Evolutionary conservation across 2,329 filamentous ascomycete species (phyloP).

Genomic region (Byssothecium circinans): DNA sequence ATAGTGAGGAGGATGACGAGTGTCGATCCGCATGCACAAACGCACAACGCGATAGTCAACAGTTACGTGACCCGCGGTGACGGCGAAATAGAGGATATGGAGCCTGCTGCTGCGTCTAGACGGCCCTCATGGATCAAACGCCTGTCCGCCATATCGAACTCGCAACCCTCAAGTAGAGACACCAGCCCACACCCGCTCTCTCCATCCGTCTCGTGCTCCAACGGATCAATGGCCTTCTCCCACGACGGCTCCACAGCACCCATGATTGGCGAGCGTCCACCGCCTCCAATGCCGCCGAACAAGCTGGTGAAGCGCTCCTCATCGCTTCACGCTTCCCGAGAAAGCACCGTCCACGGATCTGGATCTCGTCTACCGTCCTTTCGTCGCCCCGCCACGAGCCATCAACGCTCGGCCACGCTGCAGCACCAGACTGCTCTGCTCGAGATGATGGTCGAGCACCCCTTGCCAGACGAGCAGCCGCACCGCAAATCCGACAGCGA

Average conservation of each 20-base stretch:
- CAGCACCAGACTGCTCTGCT: slow-evolving; percentile 54
- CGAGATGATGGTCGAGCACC: slow-evolving; percentile 29
- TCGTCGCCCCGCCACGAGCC: slow-evolving; percentile 75
- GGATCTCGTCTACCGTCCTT: slow-evolving; percentile 66
- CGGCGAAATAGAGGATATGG: slow-evolving; percentile 28
- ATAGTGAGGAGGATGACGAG: slow-evolving; percentile 40
- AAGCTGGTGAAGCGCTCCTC: slow-evolving; percentile 76
- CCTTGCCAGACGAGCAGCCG: slow-evolving; percentile 11
- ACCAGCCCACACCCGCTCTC: slow-evolving; percentile 68
- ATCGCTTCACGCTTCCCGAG: slow-evolving; percentile 54
- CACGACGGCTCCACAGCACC: slow-evolving; percentile 61
- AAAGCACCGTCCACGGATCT: slow-evolving; percentile 53
- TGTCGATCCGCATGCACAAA: slow-evolving; percentile 25
- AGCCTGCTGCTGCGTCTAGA: slow-evolving; percentile 32
- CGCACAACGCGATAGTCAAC: slow-evolving; percentile 21
- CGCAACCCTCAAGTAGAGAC: slow-evolving; percentile 63
- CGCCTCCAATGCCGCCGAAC: slow-evolving; percentile 61
- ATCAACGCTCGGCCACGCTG: slow-evolving; percentile 72
- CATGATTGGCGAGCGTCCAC: slow-evolving; percentile 54
- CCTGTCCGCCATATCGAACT: slow-evolving; percentile 67
- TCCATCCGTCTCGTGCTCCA: slow-evolving; percentile 65
- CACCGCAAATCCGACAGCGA: slow-evolving; percentile 22
- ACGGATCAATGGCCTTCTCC: slow-evolving; percentile 55
- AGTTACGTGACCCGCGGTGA: slow-evolving; percentile 21
- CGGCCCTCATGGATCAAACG: slow-evolving; percentile 71